Percentiles rank a stretch among this genome's conserved stretches.
phyloP scores from a whole-genome alignment of 2,329 filamentous ascomycete genomes.

The Cercospora zeae-maydis region DNA sequence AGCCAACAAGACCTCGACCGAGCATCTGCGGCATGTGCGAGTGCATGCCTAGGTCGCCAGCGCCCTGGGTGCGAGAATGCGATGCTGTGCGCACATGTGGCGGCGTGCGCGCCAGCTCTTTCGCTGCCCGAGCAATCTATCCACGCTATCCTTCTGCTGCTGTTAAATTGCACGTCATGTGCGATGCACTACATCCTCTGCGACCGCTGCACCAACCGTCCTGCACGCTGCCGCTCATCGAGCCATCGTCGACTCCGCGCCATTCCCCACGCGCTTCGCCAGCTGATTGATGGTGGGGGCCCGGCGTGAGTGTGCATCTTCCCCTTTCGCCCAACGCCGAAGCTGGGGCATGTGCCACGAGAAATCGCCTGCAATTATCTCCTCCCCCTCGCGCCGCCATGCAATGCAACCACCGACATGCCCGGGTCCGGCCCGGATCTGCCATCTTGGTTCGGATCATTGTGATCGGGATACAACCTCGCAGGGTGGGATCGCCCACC shows the following conservation, averaged over 20 bases:
- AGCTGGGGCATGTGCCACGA: slow-evolving; percentile 22
- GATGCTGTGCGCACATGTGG: slow-evolving; percentile 26
- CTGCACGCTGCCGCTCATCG: slow-evolving; percentile 11
- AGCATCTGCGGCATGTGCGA: slow-evolving; percentile 27
- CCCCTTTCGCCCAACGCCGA: slow-evolving; percentile 20
- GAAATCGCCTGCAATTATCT: slow-evolving; percentile 23
- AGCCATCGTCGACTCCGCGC: slow-evolving; percentile 6
- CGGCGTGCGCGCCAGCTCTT: slow-evolving; percentile 20
- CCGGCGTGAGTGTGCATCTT: slow-evolving; percentile 12
- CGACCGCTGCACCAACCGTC: slow-evolving; percentile 16
- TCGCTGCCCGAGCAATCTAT: slow-evolving; percentile 24
- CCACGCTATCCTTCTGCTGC: slow-evolving; percentile 17
- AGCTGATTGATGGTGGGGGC: slow-evolving; percentile 1
- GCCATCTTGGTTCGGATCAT: slow-evolving; percentile 27
- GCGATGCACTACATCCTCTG: slow-evolving; percentile 20
- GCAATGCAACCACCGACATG: slow-evolving; percentile 14
- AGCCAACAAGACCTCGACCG: slow-evolving; percentile 26
- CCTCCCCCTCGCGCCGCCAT: slow-evolving; percentile 7
- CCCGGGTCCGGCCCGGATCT: slow-evolving; percentile 17
- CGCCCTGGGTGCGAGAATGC: slow-evolving; percentile 24
- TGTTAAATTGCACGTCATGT: slow-evolving; percentile 25
- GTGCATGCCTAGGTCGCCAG: slow-evolving; percentile 22
- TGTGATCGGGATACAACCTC: slow-evolving; percentile 9
- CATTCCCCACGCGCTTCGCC: slow-evolving; percentile 9
- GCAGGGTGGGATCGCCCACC: slow-evolving; percentile 14